Evolutionary conservation across 163 green algal species (phyloP).

Genomic region (Volvox carteri): DNA sequence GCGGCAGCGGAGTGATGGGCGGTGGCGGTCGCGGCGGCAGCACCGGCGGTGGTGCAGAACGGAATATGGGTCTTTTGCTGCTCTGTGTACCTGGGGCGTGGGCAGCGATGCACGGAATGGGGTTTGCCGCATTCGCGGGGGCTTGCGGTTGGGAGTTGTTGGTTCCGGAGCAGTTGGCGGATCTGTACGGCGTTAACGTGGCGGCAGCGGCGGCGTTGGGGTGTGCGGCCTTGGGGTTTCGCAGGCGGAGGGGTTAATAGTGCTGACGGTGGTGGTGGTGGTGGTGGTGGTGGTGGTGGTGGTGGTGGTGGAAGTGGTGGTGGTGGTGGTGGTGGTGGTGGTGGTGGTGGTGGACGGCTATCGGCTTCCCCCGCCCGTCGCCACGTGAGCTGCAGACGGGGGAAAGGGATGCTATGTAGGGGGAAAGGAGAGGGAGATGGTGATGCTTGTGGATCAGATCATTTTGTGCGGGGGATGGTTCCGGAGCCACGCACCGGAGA

Average conservation of each 20-base stretch:
- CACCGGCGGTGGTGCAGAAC: neutral
- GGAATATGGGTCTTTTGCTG: constrained; percentile 1
- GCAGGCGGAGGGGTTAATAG: neutral
- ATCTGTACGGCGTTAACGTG: neutral
- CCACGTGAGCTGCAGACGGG: too few species aligned
- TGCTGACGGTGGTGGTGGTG: too few species aligned
- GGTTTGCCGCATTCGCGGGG: constrained; percentile 22
- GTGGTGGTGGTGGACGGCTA: too few species aligned
- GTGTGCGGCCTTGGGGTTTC: constrained; percentile 22
- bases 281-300: too few species aligned
- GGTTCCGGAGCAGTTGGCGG: constrained; percentile 28
- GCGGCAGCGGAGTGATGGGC: neutral
- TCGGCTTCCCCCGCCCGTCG: too few species aligned
- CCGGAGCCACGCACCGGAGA: too few species aligned
- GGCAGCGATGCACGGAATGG: constrained; percentile 37
- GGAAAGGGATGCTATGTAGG: too few species aligned
- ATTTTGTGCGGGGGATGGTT: too few species aligned
- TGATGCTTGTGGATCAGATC: too few species aligned
- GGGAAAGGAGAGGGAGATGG: too few species aligned
- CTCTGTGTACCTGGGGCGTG: constrained; percentile 3
- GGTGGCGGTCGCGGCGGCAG: neutral
- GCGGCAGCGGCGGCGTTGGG: neutral
- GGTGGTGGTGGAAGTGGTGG: too few species aligned
- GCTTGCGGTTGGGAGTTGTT: constrained; percentile 47
- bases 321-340: too few species aligned